phyloP scores from a whole-genome alignment of 1,284 basidiomycete genomes.

The Sphaerobolus stellatus region DNA sequence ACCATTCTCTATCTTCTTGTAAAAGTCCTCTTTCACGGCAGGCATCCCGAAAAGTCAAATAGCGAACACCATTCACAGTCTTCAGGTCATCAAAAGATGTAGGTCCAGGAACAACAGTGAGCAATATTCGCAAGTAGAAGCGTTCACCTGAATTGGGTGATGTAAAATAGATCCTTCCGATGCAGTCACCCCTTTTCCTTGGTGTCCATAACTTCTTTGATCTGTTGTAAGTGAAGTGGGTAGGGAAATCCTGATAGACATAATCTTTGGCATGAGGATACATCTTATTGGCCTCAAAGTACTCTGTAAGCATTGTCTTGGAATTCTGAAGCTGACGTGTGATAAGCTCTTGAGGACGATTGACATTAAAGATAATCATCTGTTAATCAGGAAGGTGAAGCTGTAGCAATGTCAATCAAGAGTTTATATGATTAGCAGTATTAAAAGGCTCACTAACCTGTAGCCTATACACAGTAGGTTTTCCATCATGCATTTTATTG shows the following conservation, averaged over 20 bases:
- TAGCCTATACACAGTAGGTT: constrained; percentile 38
- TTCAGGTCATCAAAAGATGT: constrained; percentile 35
- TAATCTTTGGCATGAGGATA: constrained; percentile 29
- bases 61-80: constrained; percentile 24
- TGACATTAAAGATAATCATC: constrained; percentile 36
- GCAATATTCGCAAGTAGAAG: constrained; percentile 39
- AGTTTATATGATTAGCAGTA: too few species aligned
- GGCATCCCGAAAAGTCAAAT: constrained; percentile 34
- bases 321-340: constrained; percentile 22
- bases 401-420: too few species aligned
- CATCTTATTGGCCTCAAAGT: constrained; percentile 41
- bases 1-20: constrained; percentile 46
- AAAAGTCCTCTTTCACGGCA: constrained; percentile 43
- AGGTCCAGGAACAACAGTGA: constrained; percentile 36
- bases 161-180: constrained; percentile 41
- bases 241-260: constrained; percentile 38
- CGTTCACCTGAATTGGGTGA: constrained; percentile 33
- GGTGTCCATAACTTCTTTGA: constrained; percentile 31
- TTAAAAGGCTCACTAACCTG: constrained; percentile 28
- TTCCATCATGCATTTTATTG: constrained; percentile 32
- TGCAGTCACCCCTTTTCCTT: constrained; percentile 24
- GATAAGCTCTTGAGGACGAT: constrained; percentile 30
- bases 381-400: too few species aligned
- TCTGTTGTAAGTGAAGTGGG: neutral
- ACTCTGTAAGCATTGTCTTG: constrained; percentile 37